Evolutionary conservation across 208 protist genomes (phyloP).

Genomic region (Plasmodiophora brassicae): DNA sequence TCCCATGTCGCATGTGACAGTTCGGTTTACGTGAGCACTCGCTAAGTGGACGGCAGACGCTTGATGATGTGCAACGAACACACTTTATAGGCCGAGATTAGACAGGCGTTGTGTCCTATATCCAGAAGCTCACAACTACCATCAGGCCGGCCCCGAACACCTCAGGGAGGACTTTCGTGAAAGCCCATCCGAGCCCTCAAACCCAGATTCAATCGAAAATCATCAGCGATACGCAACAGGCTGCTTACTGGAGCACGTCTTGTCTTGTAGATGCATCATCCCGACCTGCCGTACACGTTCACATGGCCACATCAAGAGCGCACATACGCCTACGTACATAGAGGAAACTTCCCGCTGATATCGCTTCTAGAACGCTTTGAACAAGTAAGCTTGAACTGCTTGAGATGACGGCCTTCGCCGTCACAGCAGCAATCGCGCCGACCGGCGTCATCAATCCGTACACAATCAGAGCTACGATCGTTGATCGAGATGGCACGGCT

Average conservation of each 20-base stretch:
- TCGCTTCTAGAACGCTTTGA: background rate
- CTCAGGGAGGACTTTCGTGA: background rate
- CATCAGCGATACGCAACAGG: background rate
- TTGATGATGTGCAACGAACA: too few relatives aligned
- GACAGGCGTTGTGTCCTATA: background rate
- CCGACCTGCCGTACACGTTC: too few relatives aligned
- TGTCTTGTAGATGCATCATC: conserved; percentile 33
- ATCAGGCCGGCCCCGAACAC: background rate
- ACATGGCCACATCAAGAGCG: too few relatives aligned
- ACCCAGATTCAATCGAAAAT: background rate
- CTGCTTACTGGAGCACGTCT: background rate
- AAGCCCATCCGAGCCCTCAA: background rate
- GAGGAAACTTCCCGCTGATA: background rate
- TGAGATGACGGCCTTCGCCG: background rate
- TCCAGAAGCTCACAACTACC: conserved; percentile 11
- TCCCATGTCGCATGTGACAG: too few relatives aligned
- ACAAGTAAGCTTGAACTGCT: background rate
- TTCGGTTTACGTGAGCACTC: too few relatives aligned
- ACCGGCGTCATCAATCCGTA: conserved; percentile 13
- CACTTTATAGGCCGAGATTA: too few relatives aligned
- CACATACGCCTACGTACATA: too few relatives aligned
- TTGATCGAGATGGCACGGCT: background rate
- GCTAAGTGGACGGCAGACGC: too few relatives aligned
- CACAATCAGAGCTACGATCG: background rate
- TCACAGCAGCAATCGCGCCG: background rate